These are phyloP conservation scores for Citrullus mucosospermus DNA, from an alignment of 306 rosid genomes.

Conservation along the genomic window DNA sequence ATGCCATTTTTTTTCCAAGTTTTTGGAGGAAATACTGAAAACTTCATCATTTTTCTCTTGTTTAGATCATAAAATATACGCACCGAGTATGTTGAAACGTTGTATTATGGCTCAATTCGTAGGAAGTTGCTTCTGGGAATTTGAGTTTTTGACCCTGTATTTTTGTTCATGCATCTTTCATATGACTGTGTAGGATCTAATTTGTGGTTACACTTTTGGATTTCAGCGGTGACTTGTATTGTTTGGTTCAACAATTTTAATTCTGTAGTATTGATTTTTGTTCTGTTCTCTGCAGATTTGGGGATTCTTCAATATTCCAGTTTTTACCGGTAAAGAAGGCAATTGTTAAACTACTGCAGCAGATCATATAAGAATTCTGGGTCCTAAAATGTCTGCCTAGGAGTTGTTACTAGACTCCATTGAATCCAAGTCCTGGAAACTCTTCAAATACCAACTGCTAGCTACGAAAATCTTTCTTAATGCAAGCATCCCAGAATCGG, in stretches of 20 bases:
- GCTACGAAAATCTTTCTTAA: slow-evolving; percentile 7
- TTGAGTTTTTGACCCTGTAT: neutral
- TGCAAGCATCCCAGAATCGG: slow-evolving; percentile 51
- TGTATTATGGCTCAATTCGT: neutral
- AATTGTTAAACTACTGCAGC: neutral
- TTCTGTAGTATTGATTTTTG: neutral
- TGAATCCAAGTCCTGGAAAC: neutral
- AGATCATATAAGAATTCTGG: neutral
- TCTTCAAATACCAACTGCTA: neutral
- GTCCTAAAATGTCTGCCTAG: neutral
- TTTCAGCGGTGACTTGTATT: neutral
- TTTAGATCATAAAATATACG: neutral
- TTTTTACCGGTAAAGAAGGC: neutral
- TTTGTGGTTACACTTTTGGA: neutral
- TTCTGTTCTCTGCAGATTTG: slow-evolving; percentile 4
- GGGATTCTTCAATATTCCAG: neutral
- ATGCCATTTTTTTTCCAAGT: neutral
- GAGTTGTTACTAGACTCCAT: neutral
- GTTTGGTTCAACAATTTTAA: neutral
- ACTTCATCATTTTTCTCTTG: neutral
- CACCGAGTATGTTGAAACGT: neutral
- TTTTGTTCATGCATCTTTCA: neutral
- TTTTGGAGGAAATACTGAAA: neutral
- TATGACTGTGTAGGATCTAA: neutral
- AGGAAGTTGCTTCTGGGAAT: neutral